A percentile compares a stretch with the other conserved stretches of the same genome.
phyloP scores from a whole-genome alignment of 2,329 filamentous ascomycete genomes.

The Trichoderma hamatum region DNA sequence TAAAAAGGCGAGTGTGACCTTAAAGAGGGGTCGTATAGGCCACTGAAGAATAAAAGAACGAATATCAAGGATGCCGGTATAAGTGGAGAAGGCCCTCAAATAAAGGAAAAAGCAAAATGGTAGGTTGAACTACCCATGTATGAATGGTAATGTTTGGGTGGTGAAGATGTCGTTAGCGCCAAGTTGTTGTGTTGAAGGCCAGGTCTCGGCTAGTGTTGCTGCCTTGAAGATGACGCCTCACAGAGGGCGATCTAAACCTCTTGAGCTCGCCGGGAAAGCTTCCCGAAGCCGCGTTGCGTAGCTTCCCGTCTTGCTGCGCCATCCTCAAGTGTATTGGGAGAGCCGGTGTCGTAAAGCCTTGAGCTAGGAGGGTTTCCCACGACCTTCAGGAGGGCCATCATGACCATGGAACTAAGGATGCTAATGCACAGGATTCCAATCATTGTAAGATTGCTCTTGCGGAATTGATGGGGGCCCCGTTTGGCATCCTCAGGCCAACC shows the following conservation, averaged over 20 bases:
- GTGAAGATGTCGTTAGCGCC: background rate
- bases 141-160: conserved; percentile 21
- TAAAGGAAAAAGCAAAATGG: conserved; percentile 29
- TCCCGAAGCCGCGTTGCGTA: conserved; percentile 60
- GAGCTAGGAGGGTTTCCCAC: conserved; percentile 57
- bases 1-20: conserved; percentile 9
- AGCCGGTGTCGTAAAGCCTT: conserved; percentile 48
- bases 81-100: conserved; percentile 26
- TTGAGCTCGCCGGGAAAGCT: conserved; percentile 42
- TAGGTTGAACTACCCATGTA: conserved; percentile 45
- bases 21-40: background rate
- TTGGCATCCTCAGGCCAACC: conserved; percentile 79
- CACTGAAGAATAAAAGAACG: background rate
- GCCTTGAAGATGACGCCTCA: background rate
- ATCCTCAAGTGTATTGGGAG: conserved; percentile 55
- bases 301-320: conserved; percentile 63
- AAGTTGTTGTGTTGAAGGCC: conserved; percentile 39
- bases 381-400: conserved; percentile 66
- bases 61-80: conserved; percentile 6
- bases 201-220: conserved; percentile 11
- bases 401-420: conserved; percentile 70
- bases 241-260: background rate
- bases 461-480: conserved; percentile 71
- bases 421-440: conserved; percentile 80
- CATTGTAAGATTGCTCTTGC: conserved; percentile 85